Conservation (phyloP, 2,329 filamentous ascomycete species). For the Calonectria henricotiae region DNA sequence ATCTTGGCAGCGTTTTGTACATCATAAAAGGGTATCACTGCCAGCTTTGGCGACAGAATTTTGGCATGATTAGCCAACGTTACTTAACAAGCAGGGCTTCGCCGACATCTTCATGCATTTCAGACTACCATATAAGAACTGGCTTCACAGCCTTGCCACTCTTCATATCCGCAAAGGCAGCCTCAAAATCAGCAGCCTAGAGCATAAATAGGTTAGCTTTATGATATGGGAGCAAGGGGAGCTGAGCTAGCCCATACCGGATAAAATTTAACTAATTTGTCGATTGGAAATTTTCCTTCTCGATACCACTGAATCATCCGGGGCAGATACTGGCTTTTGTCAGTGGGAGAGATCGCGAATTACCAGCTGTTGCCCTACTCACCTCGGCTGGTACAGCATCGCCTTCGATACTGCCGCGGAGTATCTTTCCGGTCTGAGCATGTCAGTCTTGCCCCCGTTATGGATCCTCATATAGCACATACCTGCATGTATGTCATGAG, state of each 20-base stretch:
- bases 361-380: not conserved
- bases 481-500: conserved; percentile 18
- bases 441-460: not conserved
- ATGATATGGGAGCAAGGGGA: too few relatives aligned
- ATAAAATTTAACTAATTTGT: conserved; percentile 4
- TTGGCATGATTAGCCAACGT: too few relatives aligned
- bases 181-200: conserved; percentile 2
- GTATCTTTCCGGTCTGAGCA: conserved; percentile 6
- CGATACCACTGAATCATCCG: conserved; percentile 15
- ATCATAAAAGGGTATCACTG: too few relatives aligned
- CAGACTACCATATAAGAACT: conserved; percentile 2
- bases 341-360: not conserved
- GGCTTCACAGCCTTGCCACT: conserved; percentile 11
- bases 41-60: too few relatives aligned
- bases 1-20: too few relatives aligned
- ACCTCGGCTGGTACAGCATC: conserved; percentile 4
- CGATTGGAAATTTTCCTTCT: conserved; percentile 9
- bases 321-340: not conserved
- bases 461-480: not conserved
- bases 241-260: not conserved
- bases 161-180: conserved; percentile 14
- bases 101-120: not conserved
- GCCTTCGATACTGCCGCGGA: conserved; percentile 14
- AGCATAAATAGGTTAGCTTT: not conserved
- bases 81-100: not conserved